Evolutionary conservation across 2,329 filamentous ascomycete species (phyloP).

Genomic region (Curvularia sp.): DNA sequence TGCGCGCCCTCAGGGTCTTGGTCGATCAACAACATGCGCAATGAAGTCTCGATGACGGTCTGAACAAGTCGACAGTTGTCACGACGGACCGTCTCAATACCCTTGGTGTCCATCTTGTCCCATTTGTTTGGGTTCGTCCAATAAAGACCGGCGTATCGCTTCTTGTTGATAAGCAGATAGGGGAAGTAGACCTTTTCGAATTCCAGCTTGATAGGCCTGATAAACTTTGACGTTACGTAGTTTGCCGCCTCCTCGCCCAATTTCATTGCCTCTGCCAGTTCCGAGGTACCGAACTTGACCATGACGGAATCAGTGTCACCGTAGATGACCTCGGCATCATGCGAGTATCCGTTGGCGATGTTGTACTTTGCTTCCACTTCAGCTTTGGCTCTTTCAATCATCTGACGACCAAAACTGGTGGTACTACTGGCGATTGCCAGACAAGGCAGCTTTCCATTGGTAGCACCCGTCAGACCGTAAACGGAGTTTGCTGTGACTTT

Average conservation of each 20-base stretch:
- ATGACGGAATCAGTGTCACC: constrained; percentile 99
- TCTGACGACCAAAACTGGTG: constrained; percentile 94
- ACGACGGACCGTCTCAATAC: constrained; percentile 96
- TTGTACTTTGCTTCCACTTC: constrained; percentile 91
- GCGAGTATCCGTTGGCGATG: constrained; percentile 90
- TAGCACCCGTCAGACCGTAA: constrained; percentile 95
- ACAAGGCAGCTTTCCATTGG: constrained; percentile 93
- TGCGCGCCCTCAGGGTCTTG: constrained; percentile 88
- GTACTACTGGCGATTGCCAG: constrained; percentile 95
- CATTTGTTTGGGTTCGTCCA: constrained; percentile 95
- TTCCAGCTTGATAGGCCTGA: constrained; percentile 97
- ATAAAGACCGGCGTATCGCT: constrained; percentile 96
- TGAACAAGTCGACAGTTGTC: constrained; percentile 97
- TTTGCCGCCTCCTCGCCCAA: constrained; percentile 91
- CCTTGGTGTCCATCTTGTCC: constrained; percentile 99
- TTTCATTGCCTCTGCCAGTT: constrained; percentile 89
- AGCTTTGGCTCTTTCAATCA: constrained; percentile 98
- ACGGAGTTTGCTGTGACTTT: constrained; percentile 98
- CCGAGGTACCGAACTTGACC: constrained; percentile 95
- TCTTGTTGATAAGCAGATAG: constrained; percentile 99
- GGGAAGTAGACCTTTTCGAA: constrained; percentile 99
- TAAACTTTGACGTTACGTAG: constrained; percentile 88
- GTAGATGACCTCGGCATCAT: constrained; percentile 97
- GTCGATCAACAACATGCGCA: constrained; percentile 95
- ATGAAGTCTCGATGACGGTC: constrained; percentile 94